Evolutionary conservation across 176 grass and related monocot species (phyloP), one percentile per base, ranked within the genome.

Genomic region (Oropetium thomaeum): DNA sequence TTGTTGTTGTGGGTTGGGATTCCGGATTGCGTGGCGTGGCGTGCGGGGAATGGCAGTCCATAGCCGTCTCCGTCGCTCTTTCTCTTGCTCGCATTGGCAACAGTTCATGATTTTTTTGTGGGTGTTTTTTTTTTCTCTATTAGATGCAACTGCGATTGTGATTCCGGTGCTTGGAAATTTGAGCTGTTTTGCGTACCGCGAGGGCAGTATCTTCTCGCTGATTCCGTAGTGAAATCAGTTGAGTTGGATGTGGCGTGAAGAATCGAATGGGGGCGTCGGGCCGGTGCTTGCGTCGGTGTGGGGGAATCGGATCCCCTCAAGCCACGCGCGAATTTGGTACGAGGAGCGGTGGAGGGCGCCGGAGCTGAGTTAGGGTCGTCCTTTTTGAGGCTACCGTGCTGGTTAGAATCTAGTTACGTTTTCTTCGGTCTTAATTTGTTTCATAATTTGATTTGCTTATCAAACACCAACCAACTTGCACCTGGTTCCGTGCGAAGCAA

Each of bases 391-490:
- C 59, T 52, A 2, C 67, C 71, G 1, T 28, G 6, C 32, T 49
- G 8, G 28, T 82, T 29, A 67, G 67, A 73, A 87, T 82, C 79
- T 87, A 33, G 72, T 38, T 65, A 37, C 19, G n/a, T 70, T 79
- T 69, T 58, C 16, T 23, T 57, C 17, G 26, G 8, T 26, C 17
- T 4, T 54, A 27, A 34, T 17, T 47, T 28, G 8, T 53, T 17
- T 29, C 7, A 20, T 64, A 3, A 69, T 62, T 25, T 23, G 31
- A 40, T 62, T 27, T 42, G 12, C 11, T 15, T 32, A 13, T 20
- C 49, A 52, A 52, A 52, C 49, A 22, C 22, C 49, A 4, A n/a
- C 26, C 11, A 15, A 43, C 54, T 35, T 16, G 2, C 19, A 45
- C 28, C 67, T 7, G 15, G 10, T 60, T 31, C 51, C 8, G 26